Evolutionary conservation across 2,329 filamentous ascomycete genomes (phyloP), one percentile per base, ranked within the genome.

Genomic region (Lachnellula subtilissima): DNA sequence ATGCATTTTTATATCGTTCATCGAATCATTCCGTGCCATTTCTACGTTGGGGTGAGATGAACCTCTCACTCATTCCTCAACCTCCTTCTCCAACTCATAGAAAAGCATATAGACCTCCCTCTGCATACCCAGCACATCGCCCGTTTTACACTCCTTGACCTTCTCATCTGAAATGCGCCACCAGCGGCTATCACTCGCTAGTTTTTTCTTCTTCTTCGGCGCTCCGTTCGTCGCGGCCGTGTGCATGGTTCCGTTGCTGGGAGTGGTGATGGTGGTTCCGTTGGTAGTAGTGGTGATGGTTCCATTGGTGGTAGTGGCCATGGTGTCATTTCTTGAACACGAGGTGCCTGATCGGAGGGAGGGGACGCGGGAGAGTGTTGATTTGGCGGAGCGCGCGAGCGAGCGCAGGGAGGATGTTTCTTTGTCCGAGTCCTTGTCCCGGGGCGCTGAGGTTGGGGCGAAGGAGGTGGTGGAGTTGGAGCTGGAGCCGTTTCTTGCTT

Each of bases 111-210:
- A 99, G 0, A 97, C 93, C 73, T 99, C 94, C 66, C 87, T 87
- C 73, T 97, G 91, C 91, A 97, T 96, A 7, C 85, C 84, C 56
- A 99, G 72, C 6, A 99, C 91, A 64, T 99, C 94, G 53, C 81
- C 84, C 5, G 92, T 97, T 76, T 92, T 96, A 63, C 91, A 88
- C 73, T 97, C 93, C 69, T 93, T 94, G 66, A 97, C 84, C 73
- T 95, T 96, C 63, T 99, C 94, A 70, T 99, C 94, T 62, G 92
- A 97, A 63, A 99, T 96, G 37, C 94, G 85, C 94, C 94, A 99
- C 94, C 94, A 99, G 42, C 88, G 85, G 11, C 17, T 22, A 67
- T 95, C 87, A 46, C 80, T 81, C 12, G 76, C 40, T 14, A 42
- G 73, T 67, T 83, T 85, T 63, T 80, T 82, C 58, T 81, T 83